Conservation (phyloP, 495 filamentous ascomycete species). For the Neurospora sp. region DNA sequence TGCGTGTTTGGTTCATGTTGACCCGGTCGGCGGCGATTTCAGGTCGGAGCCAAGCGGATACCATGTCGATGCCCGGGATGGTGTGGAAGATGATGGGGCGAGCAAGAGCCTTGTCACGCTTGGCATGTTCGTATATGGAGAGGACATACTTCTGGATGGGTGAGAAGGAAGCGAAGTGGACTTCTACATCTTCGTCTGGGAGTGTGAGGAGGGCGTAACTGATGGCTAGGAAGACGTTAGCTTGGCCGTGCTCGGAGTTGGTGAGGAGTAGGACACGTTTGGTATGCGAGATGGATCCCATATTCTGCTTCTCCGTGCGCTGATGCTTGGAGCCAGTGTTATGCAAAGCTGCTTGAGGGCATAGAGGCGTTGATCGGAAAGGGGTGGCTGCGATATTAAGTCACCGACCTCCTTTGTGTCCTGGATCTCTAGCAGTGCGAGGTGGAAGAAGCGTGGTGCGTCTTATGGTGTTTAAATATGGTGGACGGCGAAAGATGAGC, state of each 20-base stretch:
- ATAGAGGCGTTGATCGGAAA: background rate
- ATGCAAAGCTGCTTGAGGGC: background rate
- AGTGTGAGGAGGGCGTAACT: constrained; percentile 38
- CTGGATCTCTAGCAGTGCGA: background rate
- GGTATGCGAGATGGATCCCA: constrained; percentile 10
- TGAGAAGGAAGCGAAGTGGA: constrained; percentile 45
- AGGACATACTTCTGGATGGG: constrained; percentile 20
- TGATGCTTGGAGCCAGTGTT: background rate
- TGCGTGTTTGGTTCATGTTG: background rate
- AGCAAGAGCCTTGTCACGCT: constrained; percentile 17
- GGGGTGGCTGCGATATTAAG: background rate
- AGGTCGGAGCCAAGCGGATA: constrained; percentile 27
- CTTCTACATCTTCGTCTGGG: constrained; percentile 25
- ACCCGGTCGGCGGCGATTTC: constrained; percentile 6
- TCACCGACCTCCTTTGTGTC: background rate
- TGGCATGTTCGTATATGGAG: constrained; percentile 10
- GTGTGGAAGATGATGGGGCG: constrained; percentile 24
- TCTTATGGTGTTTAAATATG: background rate
- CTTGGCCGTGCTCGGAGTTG: constrained; percentile 46
- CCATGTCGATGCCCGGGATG: constrained; percentile 33
- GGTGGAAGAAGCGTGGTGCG: background rate
- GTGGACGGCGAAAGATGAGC: background rate
- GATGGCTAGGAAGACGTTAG: constrained; percentile 45
- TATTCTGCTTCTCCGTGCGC: background rate
- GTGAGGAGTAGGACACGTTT: constrained; percentile 40